Base-by-base conservation (phyloP, 2,329 filamentous ascomycete species). In the Paracorniculantispora psalliotae region DNA sequence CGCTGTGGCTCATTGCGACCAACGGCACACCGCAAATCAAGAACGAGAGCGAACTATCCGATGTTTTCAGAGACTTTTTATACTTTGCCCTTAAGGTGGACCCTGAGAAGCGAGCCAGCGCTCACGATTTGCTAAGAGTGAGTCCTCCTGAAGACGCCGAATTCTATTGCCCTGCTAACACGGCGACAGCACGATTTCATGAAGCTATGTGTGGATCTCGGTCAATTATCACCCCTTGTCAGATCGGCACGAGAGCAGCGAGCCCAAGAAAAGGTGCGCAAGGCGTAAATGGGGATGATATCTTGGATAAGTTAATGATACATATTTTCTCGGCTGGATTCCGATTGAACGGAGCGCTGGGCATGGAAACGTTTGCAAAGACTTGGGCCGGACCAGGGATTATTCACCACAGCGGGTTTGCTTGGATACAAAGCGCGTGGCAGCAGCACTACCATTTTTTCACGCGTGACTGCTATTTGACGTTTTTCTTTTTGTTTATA, bases 11-110 rank as follows among this genome's bases (percentile, higher is more conserved):
- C 67, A 99, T 99, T 72, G 94, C 94, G 57, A 97, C 94, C 35
- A 96, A 96, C 69, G 94, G 94, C 50, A 97, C 94, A 17, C 94
- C 94, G 2, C 82, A 88, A 56, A 96, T 99, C 76, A 97, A 97
- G 77, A 92, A 97, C 63, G 91, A 96, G 73, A 85, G 92, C 59
- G 87, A 88, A 50, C 75, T 97, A 53, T 90, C 90, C 10, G 78
- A 84, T 0, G 83, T 93, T 3, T 97, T 99, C 79, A 85, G 86
- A 63, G 92, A 97, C 72, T 99, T 97, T 73, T 78, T 99, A 63
- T 87, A 90, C 68, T 92, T 96, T 73, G 93, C 94, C 6, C 81
- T 99, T 57, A 96, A 96, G 79, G 94, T 99, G 6, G 94, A 97
- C 70, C 93, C 94, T 1, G 94, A 97, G 77, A 96, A 96, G 84